A percentile compares a stretch with the other conserved stretches of the same genome.
Conservation (phyloP, 163 green algal genomes). For the Scenedesmus sp. region DNA sequence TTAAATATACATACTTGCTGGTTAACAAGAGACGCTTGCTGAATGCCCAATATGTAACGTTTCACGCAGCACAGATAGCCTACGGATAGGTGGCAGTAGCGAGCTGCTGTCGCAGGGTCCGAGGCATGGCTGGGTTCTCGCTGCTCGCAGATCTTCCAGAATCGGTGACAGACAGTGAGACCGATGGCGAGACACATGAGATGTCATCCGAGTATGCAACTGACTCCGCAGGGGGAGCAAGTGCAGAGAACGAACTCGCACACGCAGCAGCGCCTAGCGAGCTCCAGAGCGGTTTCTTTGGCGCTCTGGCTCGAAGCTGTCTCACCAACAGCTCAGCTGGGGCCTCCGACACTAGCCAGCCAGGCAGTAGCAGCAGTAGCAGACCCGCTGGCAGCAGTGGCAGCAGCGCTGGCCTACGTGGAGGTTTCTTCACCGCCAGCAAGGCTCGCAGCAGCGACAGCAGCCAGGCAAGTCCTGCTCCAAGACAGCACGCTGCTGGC, state of each 20-base stretch:
- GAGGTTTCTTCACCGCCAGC: background rate
- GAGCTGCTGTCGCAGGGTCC: background rate
- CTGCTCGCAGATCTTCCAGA: background rate
- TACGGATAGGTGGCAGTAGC: background rate
- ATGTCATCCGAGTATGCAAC: background rate
- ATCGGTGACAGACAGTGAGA: background rate
- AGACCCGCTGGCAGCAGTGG: background rate
- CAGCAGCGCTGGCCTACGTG: background rate
- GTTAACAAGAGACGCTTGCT: too few species aligned
- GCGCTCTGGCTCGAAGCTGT: background rate
- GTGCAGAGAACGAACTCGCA: background rate
- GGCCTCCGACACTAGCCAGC: background rate
- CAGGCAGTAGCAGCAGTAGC: conserved; percentile 28
- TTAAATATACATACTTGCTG: too few species aligned
- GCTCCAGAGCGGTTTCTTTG: background rate
- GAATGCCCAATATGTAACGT: background rate
- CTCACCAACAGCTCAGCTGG: too few species aligned
- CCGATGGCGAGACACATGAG: background rate
- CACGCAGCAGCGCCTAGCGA: background rate
- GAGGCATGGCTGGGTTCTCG: background rate
- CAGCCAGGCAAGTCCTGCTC: background rate
- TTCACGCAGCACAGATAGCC: background rate
- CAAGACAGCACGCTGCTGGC: background rate
- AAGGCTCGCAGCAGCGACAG: background rate
- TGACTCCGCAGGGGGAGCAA: background rate